A percentile compares a stretch with the other conserved stretches of the same genome.
These are phyloP conservation scores for Epichloe sibirici DNA, from an alignment of 2,329 filamentous ascomycete genomes.

Conservation along the genomic window DNA sequence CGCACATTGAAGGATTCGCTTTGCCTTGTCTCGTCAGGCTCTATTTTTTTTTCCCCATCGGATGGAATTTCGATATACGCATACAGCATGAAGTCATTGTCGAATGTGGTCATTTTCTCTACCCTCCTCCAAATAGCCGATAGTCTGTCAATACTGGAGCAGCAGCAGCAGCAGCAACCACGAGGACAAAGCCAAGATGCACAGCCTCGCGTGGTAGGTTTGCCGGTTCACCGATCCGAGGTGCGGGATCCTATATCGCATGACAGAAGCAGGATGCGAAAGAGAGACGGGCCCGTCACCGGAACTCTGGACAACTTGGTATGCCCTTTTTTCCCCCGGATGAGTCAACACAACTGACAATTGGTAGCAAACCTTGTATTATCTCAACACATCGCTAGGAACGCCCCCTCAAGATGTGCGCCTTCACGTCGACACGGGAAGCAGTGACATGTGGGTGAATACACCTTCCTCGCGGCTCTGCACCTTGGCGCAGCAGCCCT, in stretches of 20 bases:
- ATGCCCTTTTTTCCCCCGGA: constrained; percentile 9
- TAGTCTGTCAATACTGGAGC: constrained; percentile 14
- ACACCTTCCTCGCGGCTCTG: constrained; percentile 50
- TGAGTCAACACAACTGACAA: background rate
- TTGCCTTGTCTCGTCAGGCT: background rate
- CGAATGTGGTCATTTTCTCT: constrained; percentile 12
- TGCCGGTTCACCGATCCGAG: constrained; percentile 27
- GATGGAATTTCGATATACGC: background rate
- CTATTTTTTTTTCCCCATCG: background rate
- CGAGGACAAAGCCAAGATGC: constrained; percentile 17
- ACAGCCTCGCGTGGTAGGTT: constrained; percentile 31
- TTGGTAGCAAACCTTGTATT: constrained; percentile 46
- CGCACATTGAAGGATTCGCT: background rate
- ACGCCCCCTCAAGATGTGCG: constrained; percentile 46
- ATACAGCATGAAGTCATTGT: constrained; percentile 24
- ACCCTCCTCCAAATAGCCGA: background rate
- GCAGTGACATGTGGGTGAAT: constrained; percentile 62
- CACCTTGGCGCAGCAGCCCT: constrained; percentile 32
- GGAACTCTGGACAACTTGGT: constrained; percentile 46
- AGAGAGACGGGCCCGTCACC: constrained; percentile 28
- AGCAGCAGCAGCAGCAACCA: background rate
- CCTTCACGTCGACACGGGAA: constrained; percentile 55
- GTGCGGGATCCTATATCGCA: constrained; percentile 29
- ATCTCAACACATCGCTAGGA: constrained; percentile 49
- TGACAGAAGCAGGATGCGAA: constrained; percentile 26